Base-by-base conservation (phyloP, 257 asterid species). In the Solanum pennellii region DNA sequence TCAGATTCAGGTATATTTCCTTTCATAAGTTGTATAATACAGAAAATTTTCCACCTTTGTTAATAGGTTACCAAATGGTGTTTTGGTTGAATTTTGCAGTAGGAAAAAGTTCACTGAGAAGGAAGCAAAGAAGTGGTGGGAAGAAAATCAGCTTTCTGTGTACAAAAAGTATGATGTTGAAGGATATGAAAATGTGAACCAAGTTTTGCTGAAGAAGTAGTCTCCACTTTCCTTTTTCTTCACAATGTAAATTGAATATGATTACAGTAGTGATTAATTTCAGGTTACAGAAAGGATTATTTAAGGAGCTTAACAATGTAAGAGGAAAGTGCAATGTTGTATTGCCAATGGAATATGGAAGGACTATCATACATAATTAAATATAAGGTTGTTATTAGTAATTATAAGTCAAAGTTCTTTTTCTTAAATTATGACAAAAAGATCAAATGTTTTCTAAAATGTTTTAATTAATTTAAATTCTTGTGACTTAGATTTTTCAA, bases 101-200 rank as follows among this genome's bases (percentile, higher is more conserved):
- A 92, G 94, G 89, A 92, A 86, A 84, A 88, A 84, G 86, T 92
- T 89, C 84, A 77, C 88, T 2, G 92, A 88, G 44, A 89, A 82
- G 68, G 93, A 90, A 85, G 94, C 94, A 10, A 86, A 90, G 87
- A 89, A 88, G 80, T 92, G 94, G 94, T 92, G 94, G 94, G 88
- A 91, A 52, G 93, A 92, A 88, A 92, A 92, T 85, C 94, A 91
- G 42, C 86, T 18, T 23, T 25, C 77, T 60, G 93, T 92, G 44
- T 88, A 89, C 88, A 88, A 88, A 62, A 82, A 80, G 75, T 90
- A 89, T 82, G 89, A 87, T 37, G 87, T 92, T 52, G 93, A 90
- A 27, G 91, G 87, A 87, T 86, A 83, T 68, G 44, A 71, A 83
- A 86, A 75, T 84, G 82, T 83, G 60, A 27, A 25, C 71, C 65